phyloP scores from a whole-genome alignment of 306 rosid species.

The peach (Prunus persica) region Prunus_persica_NCBIv2 NC_034009.1:36459501-36460000 shows the following conservation, averaged over 20 bases:
- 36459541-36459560: constrained; percentile 96
- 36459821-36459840: constrained; percentile 92
- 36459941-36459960: constrained; percentile 6
- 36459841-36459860: constrained; percentile 84
- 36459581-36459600: constrained; percentile 76
- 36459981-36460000: constrained; percentile 18
- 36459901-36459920: not conserved
- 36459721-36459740: constrained; percentile 68
- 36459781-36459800: constrained; percentile 88
- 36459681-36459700: constrained; percentile 4
- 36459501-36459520: constrained; percentile 42
- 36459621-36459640: constrained; percentile 55
- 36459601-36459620: constrained; percentile 68
- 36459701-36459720: constrained; percentile 25
- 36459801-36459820: constrained; percentile 83
- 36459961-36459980: constrained; percentile 12
- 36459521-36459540: constrained; percentile 97
- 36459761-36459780: constrained; percentile 97
- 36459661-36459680: not conserved
- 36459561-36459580: constrained; percentile 80
- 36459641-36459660: constrained; percentile 19
- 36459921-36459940: not conserved
- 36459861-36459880: constrained; percentile 89
- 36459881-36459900: constrained; percentile 75
- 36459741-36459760: constrained; percentile 89